Evolutionary conservation across 805 yeast species (phyloP), one percentile per base, ranked within the genome.

Genomic region (Starmerella etchellsii): DNA sequence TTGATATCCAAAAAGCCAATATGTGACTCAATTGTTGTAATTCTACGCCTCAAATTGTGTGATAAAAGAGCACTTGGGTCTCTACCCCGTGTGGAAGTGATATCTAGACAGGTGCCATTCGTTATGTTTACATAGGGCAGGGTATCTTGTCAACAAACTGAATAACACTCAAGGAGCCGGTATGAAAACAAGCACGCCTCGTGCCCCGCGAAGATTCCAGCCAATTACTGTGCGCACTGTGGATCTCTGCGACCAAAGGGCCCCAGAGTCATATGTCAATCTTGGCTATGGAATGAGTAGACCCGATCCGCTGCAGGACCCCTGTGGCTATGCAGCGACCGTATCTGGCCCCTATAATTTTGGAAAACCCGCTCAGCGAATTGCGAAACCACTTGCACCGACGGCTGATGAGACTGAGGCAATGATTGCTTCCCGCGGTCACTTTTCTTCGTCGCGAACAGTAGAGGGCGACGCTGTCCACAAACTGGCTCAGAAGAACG

Each of bases 391-490:
- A 10, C 47, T 59, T 18, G 54, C 49, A 14, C 44, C 56, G 15
- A 59, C 62, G 3, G 58, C 50, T 37, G 50, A 45, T 19, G 61
- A 58, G 29, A 59, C 63, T 2, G 58, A 58, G 41, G 22, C 35
- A 20, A 29, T 36, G 20, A 37, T 42, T 20, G 43, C 18, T 13
- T 4, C 6, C 16, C 14, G 14, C 6, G 15, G 15, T 10, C 15
- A 7, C 5, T 16, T 16, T 16, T 4, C n/a, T 14, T 4, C 39
- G 24, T 13, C 33, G 5, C 22, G 33, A 10, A 15, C 51, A 7
- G 42, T 46, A 26, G 27, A n/a, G n/a, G 40, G 36, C 31, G 48
- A 48, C 30, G 50, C 50, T 1, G 27, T 41, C 14, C 31, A 33
- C 2, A 31, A 30, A 19, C 33, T 50, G n/a, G 38, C 48, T 15